phyloP scores from a whole-genome alignment of 495 filamentous ascomycete species.

The Penicillium macrosclerotiorum region DNA sequence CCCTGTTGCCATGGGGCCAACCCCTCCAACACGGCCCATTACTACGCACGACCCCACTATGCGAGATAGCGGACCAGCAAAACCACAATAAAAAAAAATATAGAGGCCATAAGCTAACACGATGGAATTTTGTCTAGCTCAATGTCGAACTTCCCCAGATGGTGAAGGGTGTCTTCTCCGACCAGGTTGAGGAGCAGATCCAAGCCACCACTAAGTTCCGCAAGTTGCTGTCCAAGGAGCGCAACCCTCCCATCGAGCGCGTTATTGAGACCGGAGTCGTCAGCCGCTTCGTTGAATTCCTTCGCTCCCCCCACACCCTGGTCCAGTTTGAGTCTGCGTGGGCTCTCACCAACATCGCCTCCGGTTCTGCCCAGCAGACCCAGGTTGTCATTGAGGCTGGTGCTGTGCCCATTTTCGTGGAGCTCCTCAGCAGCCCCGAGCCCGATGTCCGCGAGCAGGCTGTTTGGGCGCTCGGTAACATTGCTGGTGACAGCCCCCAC shows the following conservation, averaged over 20 bases:
- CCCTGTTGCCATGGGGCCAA: constrained; percentile 35
- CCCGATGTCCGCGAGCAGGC: constrained; percentile 98
- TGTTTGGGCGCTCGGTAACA: constrained; percentile 98
- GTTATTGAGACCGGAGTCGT: constrained; percentile 99
- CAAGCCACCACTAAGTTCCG: constrained; percentile 99
- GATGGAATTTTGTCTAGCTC: constrained; percentile 57
- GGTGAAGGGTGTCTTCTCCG: constrained; percentile 96
- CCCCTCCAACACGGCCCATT: constrained; percentile 26
- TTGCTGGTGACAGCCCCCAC: constrained; percentile 95
- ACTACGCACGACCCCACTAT: constrained; percentile 19
- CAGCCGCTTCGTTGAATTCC: constrained; percentile 95
- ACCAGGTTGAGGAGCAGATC: constrained; percentile 97
- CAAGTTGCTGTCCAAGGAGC: constrained; percentile 96
- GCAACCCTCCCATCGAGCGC: constrained; percentile 97
- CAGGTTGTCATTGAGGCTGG: constrained; percentile 98
- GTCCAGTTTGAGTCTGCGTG: constrained; percentile 99
- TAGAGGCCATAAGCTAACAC: constrained; percentile 33
- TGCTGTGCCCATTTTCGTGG: constrained; percentile 97
- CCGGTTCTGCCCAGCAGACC: constrained; percentile 93
- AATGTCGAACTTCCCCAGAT: constrained; percentile 97
- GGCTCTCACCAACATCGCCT: constrained; percentile 99
- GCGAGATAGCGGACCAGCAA: background rate
- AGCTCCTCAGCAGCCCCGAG: constrained; percentile 91
- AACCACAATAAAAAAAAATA: constrained; percentile 4
- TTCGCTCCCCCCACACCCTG: constrained; percentile 94